Evolutionary conservation across 305 asterid species (phyloP), one percentile per base, ranked within the genome.

Genomic region (Ilex paraguariensis): DNA sequence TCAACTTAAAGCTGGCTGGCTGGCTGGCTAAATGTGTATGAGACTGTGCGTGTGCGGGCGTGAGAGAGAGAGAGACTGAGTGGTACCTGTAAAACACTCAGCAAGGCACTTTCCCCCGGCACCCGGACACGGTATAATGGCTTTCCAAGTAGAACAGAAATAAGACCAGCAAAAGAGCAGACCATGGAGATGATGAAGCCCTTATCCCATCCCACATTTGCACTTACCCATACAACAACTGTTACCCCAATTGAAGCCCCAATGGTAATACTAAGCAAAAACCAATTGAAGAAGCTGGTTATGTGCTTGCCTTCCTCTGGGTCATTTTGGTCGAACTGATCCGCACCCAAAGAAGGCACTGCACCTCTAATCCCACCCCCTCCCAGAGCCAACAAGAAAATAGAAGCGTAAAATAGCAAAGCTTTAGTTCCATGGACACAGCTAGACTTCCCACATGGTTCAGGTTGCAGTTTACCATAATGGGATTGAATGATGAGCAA

Each of bases 191-290:
- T 77, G 66, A 77, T 66, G 62, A 76, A 83, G 50, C 82, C 86
- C 77, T 81, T 73, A 7, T 72, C 67, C 90, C 85, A 81, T 44
- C 69, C 90, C 52, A 64, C 71, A 46, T 77, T 77, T 69, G 77
- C 65, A 13, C 79, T 79, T 30, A 81, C 75, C 87, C 87, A 84
- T 15, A 84, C 79, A 49, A 81, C 68, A 28, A 54, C 70, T 3
- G 85, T 84, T 36, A 84, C 87, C 36, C 85, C 85, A 48, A 83
- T 50, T 10, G 75, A 61, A 53, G 87, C 76, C 44, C 86, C 87
- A 31, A 75, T 40, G 21, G 82, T 73, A 2, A 72, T 61, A 60
- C 79, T 76, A 12, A 83, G 74, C 72, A 69, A 75, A 55, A 64
- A 73, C 30, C 63, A 81, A 69, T 79, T 83, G 82, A 83, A 78